phyloP scores from a whole-genome alignment of 495 filamentous ascomycete genomes.

The Lasiosphaeris hirsuta region DNA sequence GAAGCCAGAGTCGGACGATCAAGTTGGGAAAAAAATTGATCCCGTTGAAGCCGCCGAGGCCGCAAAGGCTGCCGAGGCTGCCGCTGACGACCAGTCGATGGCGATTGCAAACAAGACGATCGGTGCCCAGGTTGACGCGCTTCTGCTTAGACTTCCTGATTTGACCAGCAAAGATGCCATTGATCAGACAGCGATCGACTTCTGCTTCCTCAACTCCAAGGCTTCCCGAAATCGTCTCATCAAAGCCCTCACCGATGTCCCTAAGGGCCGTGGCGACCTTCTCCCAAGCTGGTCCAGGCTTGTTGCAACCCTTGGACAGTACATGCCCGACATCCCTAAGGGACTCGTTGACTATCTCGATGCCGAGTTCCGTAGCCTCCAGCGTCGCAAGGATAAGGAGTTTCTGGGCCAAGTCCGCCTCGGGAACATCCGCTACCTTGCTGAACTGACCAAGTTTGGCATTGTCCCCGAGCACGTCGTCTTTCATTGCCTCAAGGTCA shows the following conservation, averaged over 20 bases:
- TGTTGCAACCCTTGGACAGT: constrained; percentile 87
- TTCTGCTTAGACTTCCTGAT: constrained; percentile 83
- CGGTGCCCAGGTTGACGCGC: constrained; percentile 90
- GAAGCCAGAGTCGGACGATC: constrained; percentile 69
- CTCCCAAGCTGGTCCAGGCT: constrained; percentile 87
- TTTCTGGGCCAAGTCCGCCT: constrained; percentile 91
- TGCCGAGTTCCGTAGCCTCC: constrained; percentile 93
- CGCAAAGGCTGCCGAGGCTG: constrained; percentile 45
- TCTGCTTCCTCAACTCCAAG: constrained; percentile 98
- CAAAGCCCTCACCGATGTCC: constrained; percentile 90
- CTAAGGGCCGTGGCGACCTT: constrained; percentile 90
- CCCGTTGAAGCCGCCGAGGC: constrained; percentile 48
- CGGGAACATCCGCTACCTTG: constrained; percentile 93
- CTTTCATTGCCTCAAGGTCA: constrained; percentile 97
- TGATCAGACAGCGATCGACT: constrained; percentile 89
- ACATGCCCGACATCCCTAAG: constrained; percentile 88
- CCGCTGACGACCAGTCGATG: constrained; percentile 78
- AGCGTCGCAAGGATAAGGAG: constrained; percentile 97
- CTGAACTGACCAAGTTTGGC: constrained; percentile 96
- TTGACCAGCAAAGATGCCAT: constrained; percentile 86
- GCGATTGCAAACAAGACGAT: constrained; percentile 96
- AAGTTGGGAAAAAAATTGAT: constrained; percentile 56
- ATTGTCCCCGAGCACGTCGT: constrained; percentile 98
- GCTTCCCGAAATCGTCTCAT: constrained; percentile 90
- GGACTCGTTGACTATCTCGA: constrained; percentile 92